Evolutionary conservation across 2,329 filamentous ascomycete genomes (phyloP).

Genomic region (Aureobasidium sp.): DNA sequence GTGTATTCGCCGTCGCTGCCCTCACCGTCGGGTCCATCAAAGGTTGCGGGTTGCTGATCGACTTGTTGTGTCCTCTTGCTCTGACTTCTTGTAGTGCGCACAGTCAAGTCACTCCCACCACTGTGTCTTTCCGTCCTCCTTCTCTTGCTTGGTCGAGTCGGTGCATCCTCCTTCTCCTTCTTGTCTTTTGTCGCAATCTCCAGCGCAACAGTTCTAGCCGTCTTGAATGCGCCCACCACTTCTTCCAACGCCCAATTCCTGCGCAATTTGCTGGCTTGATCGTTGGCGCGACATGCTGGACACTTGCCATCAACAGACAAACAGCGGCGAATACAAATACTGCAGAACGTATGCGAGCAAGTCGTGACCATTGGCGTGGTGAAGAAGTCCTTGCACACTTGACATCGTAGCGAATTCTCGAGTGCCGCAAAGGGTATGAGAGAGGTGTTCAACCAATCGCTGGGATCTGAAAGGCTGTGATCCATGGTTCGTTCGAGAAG

Average conservation of each 20-base stretch:
- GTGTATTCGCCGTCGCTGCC: conserved; percentile 27
- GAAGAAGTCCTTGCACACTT: conserved; percentile 98
- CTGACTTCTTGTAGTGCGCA: conserved; percentile 26
- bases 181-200: conserved; percentile 50
- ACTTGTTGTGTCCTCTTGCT: conserved; percentile 23
- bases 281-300: conserved; percentile 67
- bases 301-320: conserved; percentile 79
- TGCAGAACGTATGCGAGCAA: conserved; percentile 95
- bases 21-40: conserved; percentile 34
- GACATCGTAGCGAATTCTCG: conserved; percentile 81
- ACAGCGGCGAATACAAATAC: conserved; percentile 82
- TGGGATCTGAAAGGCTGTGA: conserved; percentile 57
- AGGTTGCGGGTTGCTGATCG: conserved; percentile 20
- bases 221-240: conserved; percentile 68
- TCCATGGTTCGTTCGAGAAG: not conserved
- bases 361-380: conserved; percentile 89
- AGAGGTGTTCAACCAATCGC: conserved; percentile 71
- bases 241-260: conserved; percentile 82
- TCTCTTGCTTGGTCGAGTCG: conserved; percentile 39
- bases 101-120: conserved; percentile 21
- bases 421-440: conserved; percentile 59
- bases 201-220: conserved; percentile 54
- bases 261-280: conserved; percentile 77
- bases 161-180: conserved; percentile 11
- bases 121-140: conserved; percentile 23